phyloP scores from a whole-genome alignment of 495 filamentous ascomycete species.

The Xylaria grammica region DNA sequence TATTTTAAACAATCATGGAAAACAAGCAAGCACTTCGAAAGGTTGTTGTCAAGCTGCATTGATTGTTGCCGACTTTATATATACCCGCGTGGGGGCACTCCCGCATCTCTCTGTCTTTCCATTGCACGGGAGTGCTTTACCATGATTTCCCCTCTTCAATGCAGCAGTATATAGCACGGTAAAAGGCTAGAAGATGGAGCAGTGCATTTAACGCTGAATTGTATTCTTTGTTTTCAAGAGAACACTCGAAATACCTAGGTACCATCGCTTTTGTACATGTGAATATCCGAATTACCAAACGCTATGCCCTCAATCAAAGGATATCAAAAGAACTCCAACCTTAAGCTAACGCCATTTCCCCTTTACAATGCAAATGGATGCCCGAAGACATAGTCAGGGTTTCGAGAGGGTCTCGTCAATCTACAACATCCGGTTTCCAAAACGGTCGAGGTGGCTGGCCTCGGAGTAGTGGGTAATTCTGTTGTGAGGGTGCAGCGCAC shows the following conservation, averaged over 20 bases:
- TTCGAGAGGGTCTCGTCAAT: not conserved
- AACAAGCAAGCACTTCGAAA: no score
- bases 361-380: slow-evolving; percentile 4
- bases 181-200: not conserved
- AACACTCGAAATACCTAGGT: not conserved
- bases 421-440: slow-evolving; percentile 29
- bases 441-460: slow-evolving; percentile 43
- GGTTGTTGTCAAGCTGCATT: no score
- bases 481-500: slow-evolving; percentile 52
- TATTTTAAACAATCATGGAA: no score
- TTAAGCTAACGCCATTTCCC: slow-evolving; percentile 29
- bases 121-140: no score
- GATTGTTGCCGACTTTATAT: no score
- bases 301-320: slow-evolving; percentile 23
- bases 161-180: not conserved
- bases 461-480: slow-evolving; percentile 48
- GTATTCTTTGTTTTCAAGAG: slow-evolving; percentile 8
- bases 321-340: slow-evolving; percentile 23
- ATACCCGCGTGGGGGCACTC: no score
- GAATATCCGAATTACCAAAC: slow-evolving; percentile 25
- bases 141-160: no score
- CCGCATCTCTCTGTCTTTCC: no score
- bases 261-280: slow-evolving; percentile 15
- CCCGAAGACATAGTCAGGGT: not conserved
- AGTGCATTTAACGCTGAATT: slow-evolving; percentile 1